Percentiles rank a stretch among this genome's conserved stretches.
These are phyloP conservation scores for Dothidotthia symphoricarpi DNA, from an alignment of 2,329 filamentous ascomycete genomes.

Conservation along the genomic window DNA sequence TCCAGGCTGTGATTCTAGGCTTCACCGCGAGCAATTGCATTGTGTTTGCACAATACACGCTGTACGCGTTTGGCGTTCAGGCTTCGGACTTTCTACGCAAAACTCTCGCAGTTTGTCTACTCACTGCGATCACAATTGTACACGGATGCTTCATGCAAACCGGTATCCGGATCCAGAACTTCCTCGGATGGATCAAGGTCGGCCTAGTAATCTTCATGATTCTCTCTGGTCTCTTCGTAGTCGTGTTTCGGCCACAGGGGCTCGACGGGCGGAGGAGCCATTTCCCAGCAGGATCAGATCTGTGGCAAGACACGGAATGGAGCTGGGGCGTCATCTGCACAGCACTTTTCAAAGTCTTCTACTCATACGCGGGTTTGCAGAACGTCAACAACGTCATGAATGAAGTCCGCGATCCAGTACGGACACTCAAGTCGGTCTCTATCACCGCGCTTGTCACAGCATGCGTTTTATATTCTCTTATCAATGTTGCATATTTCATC, in stretches of 20 bases:
- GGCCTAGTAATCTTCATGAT: constrained; percentile 41
- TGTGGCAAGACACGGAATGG: constrained; percentile 68
- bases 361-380: constrained; percentile 65
- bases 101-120: constrained; percentile 45
- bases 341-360: constrained; percentile 65
- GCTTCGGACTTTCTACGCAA: constrained; percentile 56
- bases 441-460: constrained; percentile 61
- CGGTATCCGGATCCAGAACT: constrained; percentile 42
- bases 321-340: constrained; percentile 67
- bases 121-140: constrained; percentile 40
- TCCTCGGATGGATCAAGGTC: constrained; percentile 44
- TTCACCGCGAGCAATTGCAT: constrained; percentile 71
- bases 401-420: constrained; percentile 66
- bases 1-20: constrained; percentile 62
- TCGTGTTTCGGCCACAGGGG: constrained; percentile 26
- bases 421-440: constrained; percentile 63
- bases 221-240: constrained; percentile 39
- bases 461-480: constrained; percentile 63
- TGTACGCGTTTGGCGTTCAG: constrained; percentile 58
- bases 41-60: constrained; percentile 64
- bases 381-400: constrained; percentile 71
- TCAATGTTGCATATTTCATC: constrained; percentile 63
- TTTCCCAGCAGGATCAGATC: constrained; percentile 48
- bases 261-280: constrained; percentile 18
- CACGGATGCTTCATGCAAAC: constrained; percentile 41